phyloP scores from a whole-genome alignment of 768 basidiomycete genomes.

The Filobasidium wieringae region DNA sequence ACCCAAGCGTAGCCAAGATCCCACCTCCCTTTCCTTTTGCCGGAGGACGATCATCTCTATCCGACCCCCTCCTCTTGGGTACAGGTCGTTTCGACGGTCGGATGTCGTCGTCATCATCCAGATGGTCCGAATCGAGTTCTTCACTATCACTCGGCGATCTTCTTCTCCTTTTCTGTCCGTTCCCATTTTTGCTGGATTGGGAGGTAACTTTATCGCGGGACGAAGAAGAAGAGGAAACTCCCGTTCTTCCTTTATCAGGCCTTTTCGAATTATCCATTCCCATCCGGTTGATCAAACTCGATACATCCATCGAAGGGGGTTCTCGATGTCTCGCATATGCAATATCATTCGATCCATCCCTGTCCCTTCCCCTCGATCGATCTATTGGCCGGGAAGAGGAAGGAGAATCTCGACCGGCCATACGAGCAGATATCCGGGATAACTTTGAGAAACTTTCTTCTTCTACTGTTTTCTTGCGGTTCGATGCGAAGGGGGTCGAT shows the following conservation, averaged over 20 bases:
- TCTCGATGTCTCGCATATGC: too few species aligned
- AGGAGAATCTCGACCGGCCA: not conserved
- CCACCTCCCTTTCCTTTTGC: conserved; percentile 10
- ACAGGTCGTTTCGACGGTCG: not conserved
- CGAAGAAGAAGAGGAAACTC: not conserved
- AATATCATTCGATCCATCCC: too few species aligned
- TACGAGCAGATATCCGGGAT: not conserved
- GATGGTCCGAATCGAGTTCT: conserved; percentile 10
- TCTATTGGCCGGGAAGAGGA: not conserved
- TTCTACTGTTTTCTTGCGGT: not conserved
- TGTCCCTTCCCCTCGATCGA: too few species aligned
- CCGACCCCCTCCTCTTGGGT: not conserved
- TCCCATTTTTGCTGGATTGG: too few species aligned
- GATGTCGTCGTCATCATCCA: conserved; percentile 1
- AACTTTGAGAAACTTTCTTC: not conserved
- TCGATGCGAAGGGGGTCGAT: not conserved
- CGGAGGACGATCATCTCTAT: not conserved
- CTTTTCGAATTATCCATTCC: too few species aligned
- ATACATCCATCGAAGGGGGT: too few species aligned
- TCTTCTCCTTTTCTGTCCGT: too few species aligned
- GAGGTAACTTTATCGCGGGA: not conserved
- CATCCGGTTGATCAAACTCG: too few species aligned
- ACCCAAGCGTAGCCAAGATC: conserved; percentile 9
- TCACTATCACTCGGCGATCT: not conserved
- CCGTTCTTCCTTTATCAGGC: not conserved